A percentile compares a stretch with the other conserved stretches of the same genome.
phyloP scores from a whole-genome alignment of 2,329 filamentous ascomycete species.

The Cordyceps javanica region DNA sequence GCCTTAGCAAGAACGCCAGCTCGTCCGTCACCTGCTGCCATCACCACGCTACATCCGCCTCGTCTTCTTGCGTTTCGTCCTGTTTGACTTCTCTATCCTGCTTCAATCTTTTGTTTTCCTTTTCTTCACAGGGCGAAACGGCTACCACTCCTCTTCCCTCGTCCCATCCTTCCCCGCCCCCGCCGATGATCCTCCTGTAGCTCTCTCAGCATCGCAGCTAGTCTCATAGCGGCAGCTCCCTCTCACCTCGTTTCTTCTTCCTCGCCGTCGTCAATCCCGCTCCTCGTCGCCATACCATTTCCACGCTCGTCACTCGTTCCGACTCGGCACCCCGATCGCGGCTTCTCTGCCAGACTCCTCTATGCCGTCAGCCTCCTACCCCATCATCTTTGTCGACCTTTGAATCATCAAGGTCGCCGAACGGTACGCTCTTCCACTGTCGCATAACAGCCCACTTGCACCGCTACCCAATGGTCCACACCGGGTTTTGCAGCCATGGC shows the following conservation, averaged over 20 bases:
- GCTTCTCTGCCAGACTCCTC: not conserved
- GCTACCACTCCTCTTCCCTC: not conserved
- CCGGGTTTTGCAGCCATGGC: not conserved
- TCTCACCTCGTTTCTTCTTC: constrained; percentile 1
- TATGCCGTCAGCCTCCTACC: not conserved
- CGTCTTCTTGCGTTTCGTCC: not conserved
- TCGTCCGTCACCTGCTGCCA: constrained; percentile 9
- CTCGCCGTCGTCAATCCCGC: not conserved
- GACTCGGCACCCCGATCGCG: not conserved
- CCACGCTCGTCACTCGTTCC: not conserved
- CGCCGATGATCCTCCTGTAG: constrained; percentile 4
- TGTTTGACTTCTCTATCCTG: not conserved
- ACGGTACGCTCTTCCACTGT: constrained; percentile 4
- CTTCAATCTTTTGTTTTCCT: not conserved
- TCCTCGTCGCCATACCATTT: not conserved
- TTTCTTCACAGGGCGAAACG: not conserved
- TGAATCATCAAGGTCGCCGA: constrained; percentile 2
- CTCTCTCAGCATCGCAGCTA: constrained; percentile 7
- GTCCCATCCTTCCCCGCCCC: not conserved
- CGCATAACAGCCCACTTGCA: constrained; percentile 7
- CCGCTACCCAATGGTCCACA: constrained; percentile 2
- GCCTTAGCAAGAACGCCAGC: constrained; percentile 3
- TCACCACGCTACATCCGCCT: constrained; percentile 5
- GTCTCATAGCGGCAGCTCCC: constrained; percentile 2
- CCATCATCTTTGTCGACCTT: not conserved